Percentiles rank a stretch among this genome's conserved stretches.
Evolutionary conservation across 306 rosid species (phyloP).

Genomic region (Mimosa pudica): DNA sequence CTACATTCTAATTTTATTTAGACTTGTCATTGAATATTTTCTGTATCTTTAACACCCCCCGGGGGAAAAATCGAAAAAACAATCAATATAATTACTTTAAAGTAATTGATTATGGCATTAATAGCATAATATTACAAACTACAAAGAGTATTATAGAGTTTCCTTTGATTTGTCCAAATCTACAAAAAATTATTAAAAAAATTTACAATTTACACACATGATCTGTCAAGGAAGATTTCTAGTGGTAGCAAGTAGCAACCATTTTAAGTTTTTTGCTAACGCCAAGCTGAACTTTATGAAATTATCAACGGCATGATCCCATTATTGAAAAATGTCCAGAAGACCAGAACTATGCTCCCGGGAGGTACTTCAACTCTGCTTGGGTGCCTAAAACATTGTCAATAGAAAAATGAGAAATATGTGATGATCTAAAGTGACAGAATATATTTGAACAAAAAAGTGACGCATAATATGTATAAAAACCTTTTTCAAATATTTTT

Average conservation of each 20-base stretch:
- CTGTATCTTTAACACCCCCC: no score
- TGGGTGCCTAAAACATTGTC: slow-evolving; percentile 57
- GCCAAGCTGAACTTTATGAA: slow-evolving; percentile 26
- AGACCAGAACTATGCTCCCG: slow-evolving; percentile 23
- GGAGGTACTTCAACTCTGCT: slow-evolving; percentile 45
- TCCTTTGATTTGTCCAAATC: slow-evolving; percentile 33
- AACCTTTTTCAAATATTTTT: slow-evolving; percentile 92
- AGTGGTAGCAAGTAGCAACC: slow-evolving; percentile 20
- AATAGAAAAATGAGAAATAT: not conserved
- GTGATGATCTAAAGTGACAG: not conserved
- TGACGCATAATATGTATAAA: not conserved
- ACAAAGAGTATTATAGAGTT: slow-evolving; percentile 24
- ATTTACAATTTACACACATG: slow-evolving; percentile 30
- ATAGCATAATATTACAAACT: not conserved
- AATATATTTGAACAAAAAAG: not conserved
- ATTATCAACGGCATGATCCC: slow-evolving; percentile 26
- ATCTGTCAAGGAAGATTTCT: slow-evolving; percentile 17
- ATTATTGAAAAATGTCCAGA: slow-evolving; percentile 14
- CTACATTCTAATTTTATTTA: no score
- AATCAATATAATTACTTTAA: no score
- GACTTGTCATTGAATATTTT: no score
- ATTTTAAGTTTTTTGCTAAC: slow-evolving; percentile 22
- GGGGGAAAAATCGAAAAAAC: no score
- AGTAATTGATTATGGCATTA: no score
- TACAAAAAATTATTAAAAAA: slow-evolving; percentile 31